Base-by-base conservation (phyloP, 2,329 filamentous ascomycete genomes). In the Plectosphaerella plurivora region DNA sequence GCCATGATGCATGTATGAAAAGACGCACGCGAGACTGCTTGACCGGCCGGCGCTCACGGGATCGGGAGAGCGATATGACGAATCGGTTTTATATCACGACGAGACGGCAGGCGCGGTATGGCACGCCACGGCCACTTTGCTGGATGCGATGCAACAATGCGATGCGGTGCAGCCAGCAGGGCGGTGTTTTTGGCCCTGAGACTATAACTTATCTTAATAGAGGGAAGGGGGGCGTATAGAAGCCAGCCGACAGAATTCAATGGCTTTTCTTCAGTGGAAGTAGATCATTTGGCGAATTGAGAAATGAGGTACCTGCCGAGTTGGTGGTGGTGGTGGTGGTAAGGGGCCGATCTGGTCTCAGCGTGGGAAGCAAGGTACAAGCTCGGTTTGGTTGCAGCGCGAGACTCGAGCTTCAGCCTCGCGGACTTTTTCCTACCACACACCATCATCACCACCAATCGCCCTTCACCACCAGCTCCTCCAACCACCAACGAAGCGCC, bases 341-440 rank as follows among this genome's bases (percentile, higher is more conserved):
- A 39, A 14, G 37, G 14, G 37, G 37, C 15, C 10, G 37, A 7
- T 39, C 14, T 39, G 37, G 37, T 39, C 37, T 39, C 37, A 39
- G 15, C 8, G 37, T 14, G 5, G 4, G 37, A 15, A n/a, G 37
- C 3, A 18, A 39, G 14, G 37, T 39, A 18, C 37, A 14, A 9
- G 28, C 28, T 33, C 28, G 28, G 28, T 33, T 9, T 33, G 28
- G 28, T 33, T 33, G 37, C 37, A 14, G 16, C 41, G 15, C 41
- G n/a, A 44, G 18, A 16, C 18, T 10, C 15, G n/a, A 47, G 45
- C 24, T 41, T 53, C 55, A 56, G 55, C 55, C 55, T 55, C 55
- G 55, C 51, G 53, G 53, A 53, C 52, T 53, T 56, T 56, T 56
- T 56, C 48, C 47, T 50, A 53, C 55, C 50, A 41, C 49, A 47